Evolutionary conservation across 2,329 filamentous ascomycete species (phyloP).

Genomic region (Sordariomycetes sp.): DNA sequence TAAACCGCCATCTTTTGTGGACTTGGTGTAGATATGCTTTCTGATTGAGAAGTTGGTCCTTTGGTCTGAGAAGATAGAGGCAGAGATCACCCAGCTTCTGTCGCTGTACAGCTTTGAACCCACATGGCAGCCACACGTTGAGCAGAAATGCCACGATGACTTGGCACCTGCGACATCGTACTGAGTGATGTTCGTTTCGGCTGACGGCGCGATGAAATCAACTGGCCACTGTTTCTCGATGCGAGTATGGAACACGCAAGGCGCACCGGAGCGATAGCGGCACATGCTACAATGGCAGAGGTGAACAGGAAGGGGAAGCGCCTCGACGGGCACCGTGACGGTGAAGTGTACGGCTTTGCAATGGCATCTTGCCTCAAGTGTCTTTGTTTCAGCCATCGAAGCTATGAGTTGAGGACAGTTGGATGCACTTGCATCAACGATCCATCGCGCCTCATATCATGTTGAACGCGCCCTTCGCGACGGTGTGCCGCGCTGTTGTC

Average conservation of each 20-base stretch:
- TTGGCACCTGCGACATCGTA: conserved; percentile 20
- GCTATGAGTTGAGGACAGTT: not conserved
- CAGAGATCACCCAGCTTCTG: conserved; percentile 26
- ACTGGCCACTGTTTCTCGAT: conserved; percentile 24
- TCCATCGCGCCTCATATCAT: not conserved
- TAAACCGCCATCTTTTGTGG: conserved; percentile 25
- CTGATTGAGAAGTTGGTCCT: conserved; percentile 23
- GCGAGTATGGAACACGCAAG: conserved; percentile 29
- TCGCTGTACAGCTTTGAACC: conserved; percentile 20
- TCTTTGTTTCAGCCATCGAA: conserved; percentile 12
- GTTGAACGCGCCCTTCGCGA: conserved; percentile 2
- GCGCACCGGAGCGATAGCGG: conserved; percentile 29
- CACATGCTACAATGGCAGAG: conserved; percentile 38
- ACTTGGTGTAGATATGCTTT: conserved; percentile 25
- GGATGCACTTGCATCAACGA: not conserved
- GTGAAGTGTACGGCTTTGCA: conserved; percentile 33
- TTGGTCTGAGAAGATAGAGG: conserved; percentile 28
- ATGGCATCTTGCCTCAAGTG: conserved; percentile 33
- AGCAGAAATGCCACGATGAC: conserved; percentile 32
- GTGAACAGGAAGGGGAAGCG: conserved; percentile 30
- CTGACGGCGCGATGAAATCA: conserved; percentile 29
- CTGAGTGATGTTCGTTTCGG: conserved; percentile 21
- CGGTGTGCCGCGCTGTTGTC: too few relatives aligned
- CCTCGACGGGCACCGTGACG: conserved; percentile 24
- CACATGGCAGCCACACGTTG: conserved; percentile 35